Percentiles rank a stretch among this genome's conserved stretches.
Evolutionary conservation across 768 basidiomycete species (phyloP).

Genomic region (Baorangia bicolor): DNA sequence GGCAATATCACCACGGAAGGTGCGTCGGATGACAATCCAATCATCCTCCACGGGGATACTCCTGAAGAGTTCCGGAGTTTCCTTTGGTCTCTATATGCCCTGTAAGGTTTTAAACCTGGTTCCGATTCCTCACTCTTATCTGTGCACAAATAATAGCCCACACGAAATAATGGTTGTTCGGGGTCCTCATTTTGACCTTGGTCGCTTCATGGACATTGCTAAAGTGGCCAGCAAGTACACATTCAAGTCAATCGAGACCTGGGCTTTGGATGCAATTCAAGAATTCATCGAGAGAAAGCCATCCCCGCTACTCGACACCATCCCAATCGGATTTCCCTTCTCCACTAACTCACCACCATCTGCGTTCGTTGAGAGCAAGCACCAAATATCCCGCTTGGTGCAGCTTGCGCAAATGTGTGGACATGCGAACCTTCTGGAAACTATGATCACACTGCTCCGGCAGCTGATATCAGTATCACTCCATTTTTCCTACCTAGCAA

Average conservation of each 20-base stretch:
- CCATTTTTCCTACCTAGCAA: constrained; percentile 69
- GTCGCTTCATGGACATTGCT: constrained; percentile 59
- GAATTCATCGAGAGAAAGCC: constrained; percentile 61
- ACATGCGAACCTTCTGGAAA: constrained; percentile 57
- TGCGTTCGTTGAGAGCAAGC: constrained; percentile 40
- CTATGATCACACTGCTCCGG: constrained; percentile 57
- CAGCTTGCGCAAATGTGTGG: constrained; percentile 66
- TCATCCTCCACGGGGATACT: constrained; percentile 61
- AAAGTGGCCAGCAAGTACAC: constrained; percentile 70
- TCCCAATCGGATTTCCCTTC: constrained; percentile 33
- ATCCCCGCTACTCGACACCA: constrained; percentile 48
- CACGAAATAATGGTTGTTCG: constrained; percentile 54
- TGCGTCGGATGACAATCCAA: constrained; percentile 60
- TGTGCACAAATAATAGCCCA: constrained; percentile 43
- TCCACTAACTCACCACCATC: constrained; percentile 29
- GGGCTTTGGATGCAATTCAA: constrained; percentile 73
- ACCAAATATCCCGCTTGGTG: constrained; percentile 58
- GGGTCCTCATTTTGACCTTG: constrained; percentile 49
- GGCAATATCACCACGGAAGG: constrained; percentile 54
- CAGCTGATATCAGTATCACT: constrained; percentile 62
- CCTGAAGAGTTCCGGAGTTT: constrained; percentile 68
- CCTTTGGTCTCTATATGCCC: constrained; percentile 73
- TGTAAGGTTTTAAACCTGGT: constrained; percentile 43
- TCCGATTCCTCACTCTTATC: not conserved
- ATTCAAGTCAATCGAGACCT: constrained; percentile 71